Base-by-base conservation (phyloP, 116 monocot genomes). In the Thalassia testudinum region DNA sequence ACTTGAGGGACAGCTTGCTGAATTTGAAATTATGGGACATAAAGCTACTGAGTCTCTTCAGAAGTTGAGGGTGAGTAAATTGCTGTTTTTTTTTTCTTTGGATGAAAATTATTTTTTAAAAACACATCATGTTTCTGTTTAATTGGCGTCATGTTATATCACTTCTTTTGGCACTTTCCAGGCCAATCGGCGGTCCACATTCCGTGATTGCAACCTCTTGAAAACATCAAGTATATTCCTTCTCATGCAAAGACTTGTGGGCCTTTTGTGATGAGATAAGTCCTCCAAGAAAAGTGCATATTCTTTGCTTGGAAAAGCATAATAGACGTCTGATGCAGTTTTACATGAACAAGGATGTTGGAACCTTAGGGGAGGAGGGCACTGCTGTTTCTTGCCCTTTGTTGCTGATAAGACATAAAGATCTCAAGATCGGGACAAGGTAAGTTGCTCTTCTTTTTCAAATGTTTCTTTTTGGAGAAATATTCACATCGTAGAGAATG, bases 11-110 rank as follows among this genome's bases (percentile, higher is more conserved):
- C 63, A 67, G 11, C 65, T 95, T 69, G 81, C 70, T 40, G 78
- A 69, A 52, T 69, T 95, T 59, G 95, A 95, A 52, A 40, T 95
- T 57, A 72, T 65, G 47, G 95, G 95, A 61, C 66, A 61, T 28
- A 84, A 76, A 37, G 81, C 85, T 28, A 57, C 49, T 27, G 53
- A 74, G 62, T 40, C 74, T 67, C 66, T 85, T 63, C 70, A 78
- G 23, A 88, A 75, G 53, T 51, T 81, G 8, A 28, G 65, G 72
- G 95, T 95, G 69, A 59, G 70, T 70, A 44, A 25, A 52, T 40
- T 34, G 3, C 30, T 34, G 10, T 34, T 34, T 34, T 34, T 5
- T 34, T n/a, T n/a, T n/a, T n/a, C n/a, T 34, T 34, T n/a, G n/a
- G 30, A 34, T 34, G 10, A 10, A 34, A 34, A 34, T 34, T 5